Evolutionary conservation across 2,329 filamentous ascomycete species (phyloP), one percentile per base, ranked within the genome.

Genomic region (Endocalyx cinctus): DNA sequence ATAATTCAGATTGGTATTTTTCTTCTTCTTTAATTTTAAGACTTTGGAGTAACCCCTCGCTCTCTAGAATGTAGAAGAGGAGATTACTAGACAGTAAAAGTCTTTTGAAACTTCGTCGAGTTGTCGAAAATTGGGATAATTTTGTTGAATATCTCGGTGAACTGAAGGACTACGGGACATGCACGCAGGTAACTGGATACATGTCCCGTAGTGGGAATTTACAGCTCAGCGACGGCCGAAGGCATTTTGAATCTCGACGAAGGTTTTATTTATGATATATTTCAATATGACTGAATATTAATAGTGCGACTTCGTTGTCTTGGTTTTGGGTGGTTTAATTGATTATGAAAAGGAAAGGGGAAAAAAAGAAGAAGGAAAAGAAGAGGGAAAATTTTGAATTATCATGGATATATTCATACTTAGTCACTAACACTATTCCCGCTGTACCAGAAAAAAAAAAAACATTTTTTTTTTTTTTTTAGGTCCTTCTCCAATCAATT

Each of bases 171-270:
- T 88, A 77, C 80, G 76, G 75, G 76, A 77, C 76, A 72, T n/a
- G n/a, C 55, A 66, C 64, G 64, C 61, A 56, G 59, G 51, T 58
- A 58, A 58, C 64, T 64, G 66, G 71, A n/a, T n/a, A n/a, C 63
- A 65, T 63, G 69, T 71, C 77, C 79, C 81, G 81, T 79, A 88
- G 84, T 82, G 80, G 79, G 76, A 67, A 77, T 87, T 89, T 88
- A 94, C 83, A 90, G 85, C 84, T 83, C 82, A 85, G 79, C 82
- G 82, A 84, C 70, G 73, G 82, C 79, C 80, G 72, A 78, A 77
- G 77, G 78, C 76, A 80, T 82, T n/a, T n/a, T n/a, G 58, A 48
- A 67, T 72, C 70, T 84, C 79, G 82, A 84, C 80, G 72, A 81
- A 82, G 80, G 78, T 75, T 48, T 46, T 55, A 46, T 57, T 13